Base-by-base conservation (phyloP, 805 yeast species). In the Candida caryicola region DNA sequence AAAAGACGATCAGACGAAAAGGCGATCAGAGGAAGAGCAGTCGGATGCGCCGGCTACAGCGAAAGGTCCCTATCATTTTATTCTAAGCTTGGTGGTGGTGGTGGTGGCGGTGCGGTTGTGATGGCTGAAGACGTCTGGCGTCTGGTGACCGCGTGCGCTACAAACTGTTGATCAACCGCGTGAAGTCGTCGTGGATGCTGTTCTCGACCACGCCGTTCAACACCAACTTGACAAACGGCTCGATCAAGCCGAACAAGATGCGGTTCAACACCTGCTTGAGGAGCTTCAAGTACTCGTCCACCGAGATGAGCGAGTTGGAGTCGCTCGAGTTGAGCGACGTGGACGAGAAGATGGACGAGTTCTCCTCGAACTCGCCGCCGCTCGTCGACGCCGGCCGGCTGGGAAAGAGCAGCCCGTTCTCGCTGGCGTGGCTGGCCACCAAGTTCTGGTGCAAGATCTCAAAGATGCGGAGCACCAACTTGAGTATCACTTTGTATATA, bases 271-370 rank as follows among this genome's bases (percentile, higher is more conserved):
- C 51, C 31, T 59, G 63, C 33, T 47, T 47, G 23, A 66, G 40
- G 5, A 56, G 40, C 36, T 51, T 50, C 23, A 51, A 25, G 43
- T 66, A 68, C 39, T 66, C 72, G 19, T 66, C 70, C 6, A 50
- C 39, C 4, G 62, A 37, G 10, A 54, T 44, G 13, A 46, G 29
- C 7, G 57, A 41, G 16, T 52, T 54, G 3, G 59, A 51, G 5
- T 51, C 55, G 4, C 45, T 44, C 2, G 65, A 55, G 21, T 41
- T 44, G 14, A 36, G 37, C 2, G 70, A 59, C 14, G 44, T 49
- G 13, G 59, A 51, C 21, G 71, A 65, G 40, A 66, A 64, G 5
- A 67, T 66, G 26, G 71, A 64, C 13, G 61, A 54, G 21, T 47
- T 55, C 32, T 55, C 66, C n/a, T 57, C 65, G 17, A 17, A 32